Base-by-base conservation (phyloP, 2,329 filamentous ascomycete species). In the Fusarium buxicola region DNA sequence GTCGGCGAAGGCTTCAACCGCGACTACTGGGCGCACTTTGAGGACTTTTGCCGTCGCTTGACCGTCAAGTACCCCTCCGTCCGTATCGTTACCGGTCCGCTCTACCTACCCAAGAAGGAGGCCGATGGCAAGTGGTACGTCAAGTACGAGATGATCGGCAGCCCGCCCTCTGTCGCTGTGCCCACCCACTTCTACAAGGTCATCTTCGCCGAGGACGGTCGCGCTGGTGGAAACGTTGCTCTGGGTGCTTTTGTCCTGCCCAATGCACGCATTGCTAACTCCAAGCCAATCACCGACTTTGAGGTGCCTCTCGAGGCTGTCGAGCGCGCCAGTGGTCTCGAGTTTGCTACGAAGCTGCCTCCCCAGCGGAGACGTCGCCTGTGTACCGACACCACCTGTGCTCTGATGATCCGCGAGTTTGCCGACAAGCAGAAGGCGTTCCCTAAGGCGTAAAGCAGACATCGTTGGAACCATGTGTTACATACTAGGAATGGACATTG, bases 131-230 rank as follows among this genome's bases (percentile, higher is more conserved):
- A 98, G 82, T 99, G 94, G 93, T 90, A 93, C 68, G 93, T 97
- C 56, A 89, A 84, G 60, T 98, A 99, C 81, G 95, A 99, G 81
- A 90, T 99, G 58, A 97, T 99, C 69, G 95, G 95, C 34, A 90
- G 84, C 74, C 95, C 95, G 65, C 94, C 95, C 8, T 96, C 93
- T 72, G 91, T 99, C 52, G 94, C 95, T 24, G 95, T 99, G 49
- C 95, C 95, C 4, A 99, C 95, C 18, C 95, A 99, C 77, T 99
- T 99, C 80, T 99, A 97, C 86, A 99, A 99, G 82, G 92, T 99
- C 73, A 95, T 99, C 69, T 96, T 95, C 72, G 95, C 92, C 24
- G 95, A 99, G 79, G 92, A 97, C 72, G 91, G 90, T 4, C 80
- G 77, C 2, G 77, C 73, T 9, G 83, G 83, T 24, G 91, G 92